Evolutionary conservation across 176 grass and related monocot genomes (phyloP), one percentile per base, ranked within the genome.

Genomic region (Bolboschoenus planiculmis): DNA sequence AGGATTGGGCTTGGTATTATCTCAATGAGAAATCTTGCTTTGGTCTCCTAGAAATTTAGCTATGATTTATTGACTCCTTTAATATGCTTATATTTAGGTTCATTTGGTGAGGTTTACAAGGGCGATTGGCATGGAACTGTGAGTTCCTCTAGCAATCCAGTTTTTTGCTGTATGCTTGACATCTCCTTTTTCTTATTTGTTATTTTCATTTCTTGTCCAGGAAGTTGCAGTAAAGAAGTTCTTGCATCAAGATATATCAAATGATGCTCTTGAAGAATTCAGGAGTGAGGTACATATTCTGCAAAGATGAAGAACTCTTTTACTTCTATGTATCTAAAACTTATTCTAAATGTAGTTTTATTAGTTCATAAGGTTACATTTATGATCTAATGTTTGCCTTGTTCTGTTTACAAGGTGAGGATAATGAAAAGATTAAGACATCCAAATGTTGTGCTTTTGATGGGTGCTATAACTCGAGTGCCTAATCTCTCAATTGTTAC

Each of bases 121-220:
- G 97, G 97, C 83, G 97, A 99, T 82, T 99, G 92, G 97, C 93
- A 96, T 88, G 97, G 97, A 90, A 99, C 97, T 35, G 97, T 99
- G 81, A 93, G 97, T 90, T 26, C 7, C 85, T 84, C 26, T 61
- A 58, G 46, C 64, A 46, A 75, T 59, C 59, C 64, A 47, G 37
- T 55, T 85, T 43, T 4, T 53, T 83, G 74, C 13, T 86, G 16
- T 86, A 5, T 46, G 33, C 10, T 74, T 61, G 56, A 10, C 54
- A 18, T 10, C 62, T 35, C 23, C 20, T 60, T 81, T 87, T 87
- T 77, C 35, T 85, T 73, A 29, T 71, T 89, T 86, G 85, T 50
- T 35, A 84, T 53, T 66, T 21, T 15, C 20, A 72, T 37, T 90
- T 89, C 14, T 82, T 5, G 71, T 82, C 65, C 83, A 99, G 97